Evolutionary conservation across 805 yeast genomes (phyloP), one percentile per base, ranked within the genome.

Genomic region (Metschnikowia henanensis): DNA sequence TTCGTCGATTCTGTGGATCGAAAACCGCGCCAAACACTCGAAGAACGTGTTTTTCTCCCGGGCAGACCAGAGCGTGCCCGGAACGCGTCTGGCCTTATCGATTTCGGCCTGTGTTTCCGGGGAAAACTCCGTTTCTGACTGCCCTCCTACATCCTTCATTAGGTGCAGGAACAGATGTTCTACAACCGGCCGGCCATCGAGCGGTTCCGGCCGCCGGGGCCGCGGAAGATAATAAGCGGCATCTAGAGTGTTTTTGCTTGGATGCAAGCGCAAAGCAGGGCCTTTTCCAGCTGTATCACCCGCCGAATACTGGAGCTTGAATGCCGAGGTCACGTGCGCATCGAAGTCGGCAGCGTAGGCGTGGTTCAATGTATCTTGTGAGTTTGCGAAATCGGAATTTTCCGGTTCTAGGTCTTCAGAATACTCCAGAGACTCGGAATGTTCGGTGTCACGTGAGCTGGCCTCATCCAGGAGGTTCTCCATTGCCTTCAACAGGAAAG

Each of bases 11-110:
- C 72, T 54, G 41, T 70, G 71, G 18, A 79, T 80, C 2, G 82
- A 73, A 51, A 67, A 73, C 26, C 81, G 61, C 1, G 76, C 70
- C 25, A 82, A 55, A 18, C 72, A 64, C 17, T 65, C 63, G 57
- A 80, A 82, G 57, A 82, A 82, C 12, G 43, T 30, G 17, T 75
- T 76, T 50, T 81, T 81, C 42, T 82, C 86, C 1, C 45, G 41
- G 0, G 55, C 44, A 1, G 70, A 55, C 87, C 87, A 81, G 16
- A 48, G 37, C 5, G 66, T 54, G 0, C 79, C 77, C 15, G 62
- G 58, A 12, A 51, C 34, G 5, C 19, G 10, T 12, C 21, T 31
- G 15, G 25, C 31, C 7, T 19, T 22, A 15, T 23, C 37, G 21
- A 13, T 25, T 35, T 30, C 29, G 2, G 21, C 30, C 15, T 21